phyloP scores from a whole-genome alignment of 495 filamentous ascomycete genomes.

The Trichoderma parareesei region DNA sequence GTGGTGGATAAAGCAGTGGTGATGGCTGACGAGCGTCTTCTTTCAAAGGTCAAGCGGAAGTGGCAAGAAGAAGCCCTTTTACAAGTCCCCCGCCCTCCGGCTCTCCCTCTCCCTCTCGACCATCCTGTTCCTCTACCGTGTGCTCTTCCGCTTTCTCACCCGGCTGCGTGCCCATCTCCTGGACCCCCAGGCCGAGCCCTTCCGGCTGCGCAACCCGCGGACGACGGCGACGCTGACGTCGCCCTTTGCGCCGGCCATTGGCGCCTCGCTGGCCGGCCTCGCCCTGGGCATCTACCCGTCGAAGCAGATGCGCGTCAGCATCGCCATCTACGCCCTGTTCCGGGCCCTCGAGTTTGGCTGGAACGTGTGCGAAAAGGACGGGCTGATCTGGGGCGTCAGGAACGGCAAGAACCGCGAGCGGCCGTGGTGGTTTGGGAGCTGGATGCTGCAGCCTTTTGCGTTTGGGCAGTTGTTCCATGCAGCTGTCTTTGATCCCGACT shows the following conservation, averaged over 20 bases:
- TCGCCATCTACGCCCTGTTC: slow-evolving; percentile 71
- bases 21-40: neutral
- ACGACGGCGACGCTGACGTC: slow-evolving; percentile 68
- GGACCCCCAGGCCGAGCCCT: slow-evolving; percentile 61
- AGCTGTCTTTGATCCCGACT: slow-evolving; percentile 87
- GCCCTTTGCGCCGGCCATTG: slow-evolving; percentile 73
- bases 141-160: slow-evolving; percentile 84
- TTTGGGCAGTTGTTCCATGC: slow-evolving; percentile 87
- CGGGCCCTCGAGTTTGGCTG: slow-evolving; percentile 80
- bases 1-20: neutral
- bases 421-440: slow-evolving; percentile 91
- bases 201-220: slow-evolving; percentile 74
- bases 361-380: slow-evolving; percentile 72
- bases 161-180: slow-evolving; percentile 71
- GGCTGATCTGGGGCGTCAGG: slow-evolving; percentile 59
- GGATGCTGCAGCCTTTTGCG: slow-evolving; percentile 89
- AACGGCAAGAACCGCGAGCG: slow-evolving; percentile 31
- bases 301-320: slow-evolving; percentile 66
- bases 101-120: slow-evolving; percentile 74
- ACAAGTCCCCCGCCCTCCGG: slow-evolving; percentile 64
- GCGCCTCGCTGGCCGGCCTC: slow-evolving; percentile 77
- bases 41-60: slow-evolving; percentile 13
- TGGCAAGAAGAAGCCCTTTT: slow-evolving; percentile 43
- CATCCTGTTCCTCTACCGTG: slow-evolving; percentile 76
- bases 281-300: slow-evolving; percentile 71